Percentiles rank a stretch among this genome's conserved stretches.
These are phyloP conservation scores for Beauveria sp. DNA, from an alignment of 2,329 filamentous ascomycete species.

Conservation along the genomic window DNA sequence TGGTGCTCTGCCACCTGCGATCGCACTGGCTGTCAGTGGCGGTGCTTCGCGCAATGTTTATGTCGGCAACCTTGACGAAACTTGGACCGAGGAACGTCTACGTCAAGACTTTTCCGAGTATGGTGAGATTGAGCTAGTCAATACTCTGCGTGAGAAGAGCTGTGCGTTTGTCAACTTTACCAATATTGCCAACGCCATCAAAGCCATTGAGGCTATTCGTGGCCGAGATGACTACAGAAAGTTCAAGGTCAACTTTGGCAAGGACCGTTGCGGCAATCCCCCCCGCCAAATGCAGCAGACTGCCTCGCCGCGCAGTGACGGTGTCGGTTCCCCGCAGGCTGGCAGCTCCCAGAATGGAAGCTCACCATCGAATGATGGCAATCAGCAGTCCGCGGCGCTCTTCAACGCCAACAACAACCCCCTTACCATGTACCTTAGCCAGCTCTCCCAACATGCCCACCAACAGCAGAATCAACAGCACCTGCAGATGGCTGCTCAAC, in stretches of 20 bases:
- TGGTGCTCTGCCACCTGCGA: conserved; percentile 87
- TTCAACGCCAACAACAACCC: conserved; percentile 83
- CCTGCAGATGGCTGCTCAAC: conserved; percentile 64
- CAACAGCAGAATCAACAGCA: conserved; percentile 70
- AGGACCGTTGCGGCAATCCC: conserved; percentile 94
- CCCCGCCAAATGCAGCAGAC: conserved; percentile 72
- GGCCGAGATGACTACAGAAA: conserved; percentile 94
- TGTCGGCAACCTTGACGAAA: conserved; percentile 93
- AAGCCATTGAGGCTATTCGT: conserved; percentile 93
- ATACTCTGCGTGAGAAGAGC: conserved; percentile 95
- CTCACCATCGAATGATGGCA: conserved; percentile 46
- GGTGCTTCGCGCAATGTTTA: conserved; percentile 98
- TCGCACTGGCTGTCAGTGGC: conserved; percentile 90
- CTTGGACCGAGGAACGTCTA: conserved; percentile 92
- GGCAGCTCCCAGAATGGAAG: conserved; percentile 54
- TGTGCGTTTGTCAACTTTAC: conserved; percentile 99
- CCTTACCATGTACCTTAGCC: conserved; percentile 85
- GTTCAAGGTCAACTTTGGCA: conserved; percentile 99
- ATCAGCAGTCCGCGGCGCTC: conserved; percentile 60
- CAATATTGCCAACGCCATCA: conserved; percentile 99
- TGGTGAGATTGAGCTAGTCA: conserved; percentile 95
- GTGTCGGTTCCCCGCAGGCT: conserved; percentile 46
- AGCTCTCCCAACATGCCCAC: conserved; percentile 66
- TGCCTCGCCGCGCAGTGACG: conserved; percentile 60
- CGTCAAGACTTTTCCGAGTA: conserved; percentile 96